A percentile compares a stretch with the other conserved stretches of the same genome.
phyloP scores from a whole-genome alignment of 768 basidiomycete species.

The Boletellus ananiceps region DNA sequence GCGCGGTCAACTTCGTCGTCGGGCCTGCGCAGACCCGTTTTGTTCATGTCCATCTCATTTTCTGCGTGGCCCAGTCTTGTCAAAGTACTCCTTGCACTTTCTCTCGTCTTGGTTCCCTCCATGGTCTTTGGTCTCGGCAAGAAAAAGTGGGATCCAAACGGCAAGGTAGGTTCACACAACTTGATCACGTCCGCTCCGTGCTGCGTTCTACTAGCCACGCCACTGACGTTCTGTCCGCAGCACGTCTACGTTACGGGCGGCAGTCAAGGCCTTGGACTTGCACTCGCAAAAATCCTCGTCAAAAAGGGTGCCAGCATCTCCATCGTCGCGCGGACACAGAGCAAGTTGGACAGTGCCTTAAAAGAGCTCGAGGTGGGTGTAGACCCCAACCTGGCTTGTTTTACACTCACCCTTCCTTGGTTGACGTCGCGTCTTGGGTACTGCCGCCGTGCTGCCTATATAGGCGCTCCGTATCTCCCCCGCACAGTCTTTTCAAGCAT shows the following conservation, averaged over 20 bases:
- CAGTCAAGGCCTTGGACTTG: conserved; percentile 74
- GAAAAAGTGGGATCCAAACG: conserved; percentile 47
- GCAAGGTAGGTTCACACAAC: conserved; percentile 29
- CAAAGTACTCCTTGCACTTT: conserved; percentile 10
- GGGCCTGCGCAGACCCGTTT: not conserved
- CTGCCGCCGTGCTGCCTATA: not conserved
- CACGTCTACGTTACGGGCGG: conserved; percentile 87
- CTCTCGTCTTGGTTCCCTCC: conserved; percentile 2
- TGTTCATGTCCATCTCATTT: not conserved
- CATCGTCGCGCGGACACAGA: conserved; percentile 75
- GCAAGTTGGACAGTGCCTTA: conserved; percentile 57
- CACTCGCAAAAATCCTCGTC: conserved; percentile 62
- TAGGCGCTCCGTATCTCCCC: conserved; percentile 52
- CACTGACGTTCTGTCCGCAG: conserved; percentile 34
- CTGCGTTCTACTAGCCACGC: not conserved
- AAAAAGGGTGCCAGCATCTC: conserved; percentile 75
- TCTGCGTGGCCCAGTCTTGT: not conserved
- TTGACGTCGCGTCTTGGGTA: not conserved
- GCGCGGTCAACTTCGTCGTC: too few species aligned
- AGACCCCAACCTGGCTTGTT: too few species aligned
- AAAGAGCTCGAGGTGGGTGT: conserved; percentile 57
- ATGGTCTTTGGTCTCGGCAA: conserved; percentile 22
- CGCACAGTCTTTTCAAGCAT: conserved; percentile 56
- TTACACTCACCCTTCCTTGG: not conserved
- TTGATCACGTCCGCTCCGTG: too few species aligned